Base-by-base conservation (phyloP, 2,329 filamentous ascomycete species). In the Hypoxylon sp. region DNA sequence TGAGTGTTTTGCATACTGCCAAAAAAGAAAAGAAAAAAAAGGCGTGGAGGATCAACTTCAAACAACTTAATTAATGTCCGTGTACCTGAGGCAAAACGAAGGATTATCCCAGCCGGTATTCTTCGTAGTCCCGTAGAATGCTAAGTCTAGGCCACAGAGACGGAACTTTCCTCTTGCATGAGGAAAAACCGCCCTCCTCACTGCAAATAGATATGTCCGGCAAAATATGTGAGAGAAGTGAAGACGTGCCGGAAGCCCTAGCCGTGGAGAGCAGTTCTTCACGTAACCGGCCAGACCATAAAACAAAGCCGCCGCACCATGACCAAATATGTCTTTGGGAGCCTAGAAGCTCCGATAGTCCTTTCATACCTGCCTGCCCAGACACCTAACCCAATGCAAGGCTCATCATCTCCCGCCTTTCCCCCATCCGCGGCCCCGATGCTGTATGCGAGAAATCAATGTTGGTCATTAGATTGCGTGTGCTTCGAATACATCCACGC, bases 381-480 rank as follows among this genome's bases (percentile, higher is more conserved):
- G 61, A 71, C 68, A 71, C 68, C 68, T 40, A 68, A 66, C 65
- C 68, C 51, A 69, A 71, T 71, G 69, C 69, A 71, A 71, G 69
- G 66, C 69, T 69, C 61, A 53, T 61, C 60, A 54, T 50, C 60
- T 58, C 60, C 53, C 62, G 56, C 57, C 61, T 51, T 65, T 20
- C 58, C 61, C 25, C 69, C 49, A 48, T 37, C 53, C 61, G 61
- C 64, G 54, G 58, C 58, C 68, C 64, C 64, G 50, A 72, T 73
- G 71, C 69, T 70, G 66, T 71, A 73, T 71, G 68, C 64, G 62
- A 72, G 65, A 67, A 72, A 70, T 64, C 68, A 68, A 68, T 65
- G 48, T 64, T 66, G 65, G 65, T 73, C 67, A 66, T 67, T 61
- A 69, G 62, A 60, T 70, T 71, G 61, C 67, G 67, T 70, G 37